These are phyloP conservation scores for Geotrichum aggregatum DNA, from an alignment of 1,139 yeast genomes.

Conservation along the genomic window DNA sequence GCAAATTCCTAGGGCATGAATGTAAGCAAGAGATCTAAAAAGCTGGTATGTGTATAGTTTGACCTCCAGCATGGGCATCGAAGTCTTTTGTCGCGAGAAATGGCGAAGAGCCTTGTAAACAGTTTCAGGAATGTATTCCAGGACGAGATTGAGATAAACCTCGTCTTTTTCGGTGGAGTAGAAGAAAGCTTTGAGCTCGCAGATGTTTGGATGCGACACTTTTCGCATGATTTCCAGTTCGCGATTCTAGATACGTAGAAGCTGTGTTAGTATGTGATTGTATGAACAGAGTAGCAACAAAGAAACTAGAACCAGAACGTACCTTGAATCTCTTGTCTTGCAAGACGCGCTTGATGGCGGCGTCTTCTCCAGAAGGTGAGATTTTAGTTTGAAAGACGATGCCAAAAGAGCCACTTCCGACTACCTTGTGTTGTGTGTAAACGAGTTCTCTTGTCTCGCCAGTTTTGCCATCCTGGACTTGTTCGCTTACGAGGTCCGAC, in stretches of 20 bases:
- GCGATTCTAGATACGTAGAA: constrained; percentile 49
- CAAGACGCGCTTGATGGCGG: constrained; percentile 89
- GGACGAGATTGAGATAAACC: constrained; percentile 76
- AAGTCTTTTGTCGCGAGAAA: constrained; percentile 64
- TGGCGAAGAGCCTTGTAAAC: constrained; percentile 86
- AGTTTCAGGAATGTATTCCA: constrained; percentile 93
- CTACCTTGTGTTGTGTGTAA: constrained; percentile 75
- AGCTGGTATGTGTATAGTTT: constrained; percentile 88
- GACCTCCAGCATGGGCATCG: constrained; percentile 87
- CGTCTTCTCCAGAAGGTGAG: constrained; percentile 66
- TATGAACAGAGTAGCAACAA: not conserved
- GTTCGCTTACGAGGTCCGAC: constrained; percentile 59
- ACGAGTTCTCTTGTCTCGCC: constrained; percentile 59
- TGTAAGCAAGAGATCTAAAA: constrained; percentile 84
- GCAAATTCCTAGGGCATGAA: constrained; percentile 88
- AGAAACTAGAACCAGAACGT: not conserved
- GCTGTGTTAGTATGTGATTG: not conserved
- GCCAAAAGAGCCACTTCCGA: constrained; percentile 97
- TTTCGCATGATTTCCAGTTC: constrained; percentile 94
- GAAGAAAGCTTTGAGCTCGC: constrained; percentile 81
- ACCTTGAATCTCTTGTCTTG: constrained; percentile 88
- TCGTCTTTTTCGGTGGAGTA: constrained; percentile 76
- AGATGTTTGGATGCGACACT: constrained; percentile 80
- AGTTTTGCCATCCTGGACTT: constrained; percentile 69
- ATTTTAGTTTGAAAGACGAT: constrained; percentile 87